These are phyloP conservation scores for Botrytis galanthina DNA, from an alignment of 2,329 filamentous ascomycete genomes.

Conservation along the genomic window DNA sequence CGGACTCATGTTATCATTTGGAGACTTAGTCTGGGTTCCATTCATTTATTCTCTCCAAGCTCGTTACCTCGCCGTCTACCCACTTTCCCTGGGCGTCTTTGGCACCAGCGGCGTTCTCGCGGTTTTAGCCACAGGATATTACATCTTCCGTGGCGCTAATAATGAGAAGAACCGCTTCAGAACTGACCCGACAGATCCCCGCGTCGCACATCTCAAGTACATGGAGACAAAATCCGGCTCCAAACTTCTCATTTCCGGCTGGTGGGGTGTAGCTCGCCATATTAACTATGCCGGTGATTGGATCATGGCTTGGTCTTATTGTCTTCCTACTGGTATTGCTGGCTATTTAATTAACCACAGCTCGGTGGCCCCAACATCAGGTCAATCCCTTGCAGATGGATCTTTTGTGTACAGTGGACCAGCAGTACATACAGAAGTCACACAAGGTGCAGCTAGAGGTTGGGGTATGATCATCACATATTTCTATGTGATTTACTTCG, in stretches of 20 bases:
- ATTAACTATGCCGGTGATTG: slow-evolving; percentile 97
- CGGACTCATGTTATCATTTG: slow-evolving; percentile 91
- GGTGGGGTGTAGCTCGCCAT: slow-evolving; percentile 90
- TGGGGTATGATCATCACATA: slow-evolving; percentile 90
- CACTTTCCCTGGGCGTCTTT: slow-evolving; percentile 68
- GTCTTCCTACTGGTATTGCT: slow-evolving; percentile 78
- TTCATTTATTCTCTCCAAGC: slow-evolving; percentile 84
- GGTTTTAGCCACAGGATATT: slow-evolving; percentile 73
- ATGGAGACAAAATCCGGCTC: slow-evolving; percentile 82
- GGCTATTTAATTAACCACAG: slow-evolving; percentile 69
- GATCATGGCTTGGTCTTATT: slow-evolving; percentile 90
- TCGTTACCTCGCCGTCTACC: slow-evolving; percentile 80
- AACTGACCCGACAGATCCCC: slow-evolving; percentile 77
- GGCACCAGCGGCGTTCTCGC: slow-evolving; percentile 64
- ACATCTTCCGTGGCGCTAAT: slow-evolving; percentile 91
- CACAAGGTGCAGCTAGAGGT: slow-evolving; percentile 70
- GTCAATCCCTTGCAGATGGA: slow-evolving; percentile 47
- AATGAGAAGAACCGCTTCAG: slow-evolving; percentile 94
- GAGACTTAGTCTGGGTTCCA: slow-evolving; percentile 89
- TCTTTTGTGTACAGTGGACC: slow-evolving; percentile 52
- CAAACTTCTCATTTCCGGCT: slow-evolving; percentile 78
- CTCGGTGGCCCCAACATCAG: slow-evolving; percentile 50
- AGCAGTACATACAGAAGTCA: slow-evolving; percentile 60
- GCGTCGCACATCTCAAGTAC: slow-evolving; percentile 75
- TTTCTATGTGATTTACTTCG: slow-evolving; percentile 94